Conservation (phyloP, 345 rosid genomes). For the Lumnitzera racemosa region DNA sequence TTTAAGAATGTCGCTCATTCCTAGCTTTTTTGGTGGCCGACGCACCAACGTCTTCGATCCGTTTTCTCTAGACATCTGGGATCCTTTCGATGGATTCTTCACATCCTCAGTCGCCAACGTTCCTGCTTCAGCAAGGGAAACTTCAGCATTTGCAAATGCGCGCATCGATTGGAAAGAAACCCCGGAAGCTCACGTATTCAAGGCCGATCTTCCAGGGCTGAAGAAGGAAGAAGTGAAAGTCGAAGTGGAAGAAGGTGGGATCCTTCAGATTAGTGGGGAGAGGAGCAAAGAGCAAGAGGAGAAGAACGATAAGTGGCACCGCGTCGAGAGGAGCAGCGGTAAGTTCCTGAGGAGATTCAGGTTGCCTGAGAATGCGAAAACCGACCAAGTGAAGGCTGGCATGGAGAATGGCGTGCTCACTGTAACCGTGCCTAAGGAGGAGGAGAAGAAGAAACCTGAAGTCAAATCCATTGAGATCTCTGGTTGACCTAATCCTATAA, state of each 20-base stretch:
- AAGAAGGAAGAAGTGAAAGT: constrained; percentile 41
- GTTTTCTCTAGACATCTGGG: constrained; percentile 7
- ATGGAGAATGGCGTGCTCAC: constrained; percentile 56
- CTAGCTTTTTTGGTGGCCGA: constrained; percentile 28
- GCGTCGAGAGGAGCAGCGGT: constrained; percentile 27
- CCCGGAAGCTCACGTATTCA: constrained; percentile 28
- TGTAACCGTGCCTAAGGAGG: constrained; percentile 28
- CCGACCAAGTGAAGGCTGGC: constrained; percentile 35
- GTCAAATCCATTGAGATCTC: constrained; percentile 47
- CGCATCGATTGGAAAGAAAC: constrained; percentile 42
- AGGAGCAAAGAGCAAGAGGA: constrained; percentile 27
- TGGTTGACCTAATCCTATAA: too few relatives aligned
- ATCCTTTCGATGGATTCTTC: constrained; percentile 17
- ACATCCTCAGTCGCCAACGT: constrained; percentile 5
- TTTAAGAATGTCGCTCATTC: constrained; percentile 29
- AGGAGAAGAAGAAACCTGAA: constrained; percentile 23
- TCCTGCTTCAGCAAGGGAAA: constrained; percentile 3
- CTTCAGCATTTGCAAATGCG: constrained; percentile 12
- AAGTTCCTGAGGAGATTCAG: constrained; percentile 40
- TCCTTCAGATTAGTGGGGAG: constrained; percentile 30
- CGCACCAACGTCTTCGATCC: constrained; percentile 13
- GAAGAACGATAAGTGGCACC: constrained; percentile 35
- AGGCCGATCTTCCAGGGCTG: constrained; percentile 34
- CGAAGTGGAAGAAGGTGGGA: constrained; percentile 30
- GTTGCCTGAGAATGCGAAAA: constrained; percentile 30